These are phyloP conservation scores for Ceratocystis huliohia DNA, from an alignment of 2,329 filamentous ascomycete genomes.

Conservation along the genomic window DNA sequence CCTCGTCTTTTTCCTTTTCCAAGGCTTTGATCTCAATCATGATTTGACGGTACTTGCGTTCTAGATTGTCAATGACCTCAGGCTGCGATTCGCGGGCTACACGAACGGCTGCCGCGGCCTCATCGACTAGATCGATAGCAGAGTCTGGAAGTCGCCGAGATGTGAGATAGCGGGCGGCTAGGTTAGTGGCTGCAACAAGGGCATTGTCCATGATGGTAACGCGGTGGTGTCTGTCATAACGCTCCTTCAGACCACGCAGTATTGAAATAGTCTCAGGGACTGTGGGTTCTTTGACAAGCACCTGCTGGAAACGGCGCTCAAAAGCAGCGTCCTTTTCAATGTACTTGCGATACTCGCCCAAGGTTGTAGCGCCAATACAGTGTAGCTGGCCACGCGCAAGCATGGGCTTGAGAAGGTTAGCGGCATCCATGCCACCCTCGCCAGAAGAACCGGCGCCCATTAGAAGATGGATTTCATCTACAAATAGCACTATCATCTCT, in stretches of 20 bases:
- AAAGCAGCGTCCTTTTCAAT: constrained; percentile 98
- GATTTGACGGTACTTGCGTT: constrained; percentile 77
- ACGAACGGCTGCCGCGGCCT: constrained; percentile 89
- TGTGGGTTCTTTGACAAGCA: constrained; percentile 85
- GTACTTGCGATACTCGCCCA: constrained; percentile 94
- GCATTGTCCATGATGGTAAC: constrained; percentile 92
- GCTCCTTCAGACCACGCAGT: constrained; percentile 93
- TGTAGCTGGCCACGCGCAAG: constrained; percentile 90
- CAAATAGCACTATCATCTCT: constrained; percentile 94
- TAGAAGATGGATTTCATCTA: constrained; percentile 95
- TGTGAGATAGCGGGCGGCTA: constrained; percentile 88
- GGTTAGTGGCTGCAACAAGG: constrained; percentile 78
- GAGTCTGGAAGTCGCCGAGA: constrained; percentile 85
- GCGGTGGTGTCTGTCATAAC: constrained; percentile 96
- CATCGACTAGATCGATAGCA: constrained; percentile 90
- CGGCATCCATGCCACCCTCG: constrained; percentile 96
- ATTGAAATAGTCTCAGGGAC: constrained; percentile 90
- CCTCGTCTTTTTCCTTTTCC: constrained; percentile 86
- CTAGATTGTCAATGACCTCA: constrained; percentile 86
- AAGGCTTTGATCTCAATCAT: constrained; percentile 96
- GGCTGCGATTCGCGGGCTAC: constrained; percentile 94
- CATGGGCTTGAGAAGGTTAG: constrained; percentile 96
- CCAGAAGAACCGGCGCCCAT: constrained; percentile 94
- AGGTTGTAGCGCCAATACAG: constrained; percentile 93
- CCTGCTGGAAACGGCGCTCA: constrained; percentile 96